Base-by-base conservation (phyloP, 345 rosid genomes). In the Microthlaspi erraticum region DNA sequence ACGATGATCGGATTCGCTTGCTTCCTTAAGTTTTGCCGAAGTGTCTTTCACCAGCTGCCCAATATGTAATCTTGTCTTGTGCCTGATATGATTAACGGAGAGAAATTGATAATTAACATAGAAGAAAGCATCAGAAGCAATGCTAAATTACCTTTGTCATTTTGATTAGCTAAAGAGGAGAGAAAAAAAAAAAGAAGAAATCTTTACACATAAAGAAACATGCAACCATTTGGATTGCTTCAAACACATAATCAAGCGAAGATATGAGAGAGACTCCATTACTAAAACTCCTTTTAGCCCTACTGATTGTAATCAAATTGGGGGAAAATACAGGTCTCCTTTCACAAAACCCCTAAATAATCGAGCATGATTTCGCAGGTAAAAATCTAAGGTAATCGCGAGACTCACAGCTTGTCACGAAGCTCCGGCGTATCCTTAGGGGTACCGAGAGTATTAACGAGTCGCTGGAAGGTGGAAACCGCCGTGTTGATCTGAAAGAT, bases 351-450 rank as follows among this genome's bases (percentile, higher is more conserved):
- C 53, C 52, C 41, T 41, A 53, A 26, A 42, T 11, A 58, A 19
- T 3, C 19, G 42, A 45, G 17, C 23, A n/a, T 8, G 59, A 32
- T 53, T 52, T 44, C 23, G 50, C 50, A 8, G 7, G 23, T 45
- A 17, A 45, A 45, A 45, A 26, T 7, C n/a, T 8, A 16, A 44
- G 0, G 19, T 7, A 43, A 70, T 38, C 14, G 46, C 6, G n/a
- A n/a, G 20, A 58, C 96, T 84, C 75, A 93, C 98, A 93, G 84
- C 85, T 87, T 93, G 71, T 93, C 89, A 41, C 97, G 96, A 64
- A 90, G 97, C 73, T 86, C 97, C 7, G 90, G 87, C 33, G 93
- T 88, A 70, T 93, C 98, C 79, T 86, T 90, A 32, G 98, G 97
- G 7, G 96, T 93, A 5, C 98, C 96, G 45, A 90, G 93, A 72